A percentile compares a stretch with the other conserved stretches of the same genome.
Evolutionary conservation across 768 basidiomycete genomes (phyloP).

Genomic region (Sarcomyxa edulis): DNA sequence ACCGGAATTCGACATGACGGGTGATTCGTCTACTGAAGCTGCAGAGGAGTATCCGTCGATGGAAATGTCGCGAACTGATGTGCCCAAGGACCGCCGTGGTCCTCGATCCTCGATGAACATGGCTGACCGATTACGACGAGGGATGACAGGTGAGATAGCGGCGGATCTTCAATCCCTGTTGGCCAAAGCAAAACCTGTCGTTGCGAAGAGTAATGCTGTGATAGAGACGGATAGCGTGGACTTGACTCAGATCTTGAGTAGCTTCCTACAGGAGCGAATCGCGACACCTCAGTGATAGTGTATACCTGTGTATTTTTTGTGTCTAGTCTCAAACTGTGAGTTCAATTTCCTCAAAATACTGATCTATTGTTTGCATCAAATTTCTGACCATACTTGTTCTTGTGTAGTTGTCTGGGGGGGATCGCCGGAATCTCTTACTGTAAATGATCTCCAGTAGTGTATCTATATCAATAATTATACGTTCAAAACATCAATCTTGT

Average conservation of each 20-base stretch:
- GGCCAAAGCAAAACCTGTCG: constrained; percentile 57
- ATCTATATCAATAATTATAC: no score
- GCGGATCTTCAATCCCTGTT: constrained; percentile 64
- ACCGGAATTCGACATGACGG: constrained; percentile 54
- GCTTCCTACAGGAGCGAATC: constrained; percentile 63
- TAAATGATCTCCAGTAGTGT: no score
- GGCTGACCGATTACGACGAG: constrained; percentile 63
- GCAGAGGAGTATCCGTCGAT: constrained; percentile 38
- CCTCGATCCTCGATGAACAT: constrained; percentile 44
- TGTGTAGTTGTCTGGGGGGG: no score
- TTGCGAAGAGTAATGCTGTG: constrained; percentile 52
- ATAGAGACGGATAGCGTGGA: constrained; percentile 45
- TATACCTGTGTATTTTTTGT: constrained; percentile 10
- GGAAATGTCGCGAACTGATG: constrained; percentile 26
- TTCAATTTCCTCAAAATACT: constrained; percentile 8
- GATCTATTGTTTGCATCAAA: no score
- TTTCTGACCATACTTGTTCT: no score
- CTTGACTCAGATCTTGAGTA: constrained; percentile 53
- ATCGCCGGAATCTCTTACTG: no score
- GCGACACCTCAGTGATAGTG: constrained; percentile 28
- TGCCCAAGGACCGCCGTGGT: constrained; percentile 27
- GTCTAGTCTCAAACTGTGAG: background rate
- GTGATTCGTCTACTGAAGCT: no score
- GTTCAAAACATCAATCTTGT: no score
- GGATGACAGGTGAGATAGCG: constrained; percentile 79